Evolutionary conservation across 306 rosid genomes (phyloP), one percentile per base, ranked within the genome.

Genomic region (Quercus robur): DNA sequence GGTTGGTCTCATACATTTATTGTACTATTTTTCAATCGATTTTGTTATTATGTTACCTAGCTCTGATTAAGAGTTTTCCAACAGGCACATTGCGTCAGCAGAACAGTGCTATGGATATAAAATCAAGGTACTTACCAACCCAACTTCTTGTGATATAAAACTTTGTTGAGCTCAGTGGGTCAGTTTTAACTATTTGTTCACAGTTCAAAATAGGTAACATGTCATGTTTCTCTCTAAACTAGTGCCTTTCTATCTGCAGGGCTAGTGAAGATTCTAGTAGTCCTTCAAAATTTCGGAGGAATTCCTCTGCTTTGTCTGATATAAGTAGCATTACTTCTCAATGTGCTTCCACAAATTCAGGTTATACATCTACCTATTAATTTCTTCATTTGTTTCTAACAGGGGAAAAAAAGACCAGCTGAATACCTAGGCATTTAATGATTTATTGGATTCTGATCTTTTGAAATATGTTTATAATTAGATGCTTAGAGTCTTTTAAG

Each of bases 301-400:
- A 88, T 80, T 89, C 91, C 52, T 91, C 97, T 68, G 80, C 89
- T 79, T 75, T 84, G 58, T 92, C 94, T 79, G 97, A 91, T 77
- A 81, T 88, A 20, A 84, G 97, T 84, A 87, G 92, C 80, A 28
- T 81, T 64, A 14, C 88, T 79, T 89, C 89, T 76, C 88, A 85
- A 77, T 78, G 76, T 83, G 81, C 89, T 69, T 33, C 87, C 2
- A 21, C 83, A 83, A 81, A 74, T 83, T 21, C 91, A 88, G 99
- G 95, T 91, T 76, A 75, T 79, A 84, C 82, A 78, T 84, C 54
- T 78, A 23, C 44, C n/a, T 49, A 2, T 35, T 23, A 75, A 38
- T 17, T 49, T 59, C 38, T 70, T 67, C 5, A 5, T 12, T 57
- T 17, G 68, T 14, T 71, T 21, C 59, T 41, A 18, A 11, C 25